Percentiles rank a stretch among this genome's conserved stretches.
Evolutionary conservation across 73 alveolate species (phyloP).

Genomic region (Effrenium voratum): DNA sequence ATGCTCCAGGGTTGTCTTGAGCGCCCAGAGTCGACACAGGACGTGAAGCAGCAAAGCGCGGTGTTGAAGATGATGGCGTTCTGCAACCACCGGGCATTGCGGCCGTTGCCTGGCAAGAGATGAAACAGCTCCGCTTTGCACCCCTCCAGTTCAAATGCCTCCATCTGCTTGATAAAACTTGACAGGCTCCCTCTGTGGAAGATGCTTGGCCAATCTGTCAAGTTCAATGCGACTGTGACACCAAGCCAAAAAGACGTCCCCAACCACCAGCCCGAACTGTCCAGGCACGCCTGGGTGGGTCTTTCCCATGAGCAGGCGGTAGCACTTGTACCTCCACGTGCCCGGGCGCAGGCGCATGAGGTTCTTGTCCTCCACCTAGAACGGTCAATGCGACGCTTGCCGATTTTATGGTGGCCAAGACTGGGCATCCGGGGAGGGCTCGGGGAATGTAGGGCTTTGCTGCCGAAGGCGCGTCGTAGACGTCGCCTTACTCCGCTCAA

Average conservation of each 20-base stretch:
- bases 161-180: too few species aligned
- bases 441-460: too few species aligned
- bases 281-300: slow-evolving; percentile 89
- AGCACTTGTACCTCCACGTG: background rate
- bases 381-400: too few species aligned
- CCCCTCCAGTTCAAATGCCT: too few species aligned
- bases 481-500: too few species aligned
- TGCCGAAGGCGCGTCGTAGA: too few species aligned
- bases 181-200: too few species aligned
- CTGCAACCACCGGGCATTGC: slow-evolving; percentile 22
- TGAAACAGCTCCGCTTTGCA: too few species aligned
- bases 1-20: background rate
- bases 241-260: background rate
- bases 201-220: too few species aligned
- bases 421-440: too few species aligned
- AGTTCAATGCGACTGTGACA: background rate
- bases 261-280: background rate
- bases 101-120: slow-evolving; percentile 3
- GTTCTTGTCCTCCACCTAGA: slow-evolving; percentile 36
- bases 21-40: slow-evolving; percentile 54
- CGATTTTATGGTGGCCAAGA: too few species aligned
- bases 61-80: slow-evolving; percentile 41
- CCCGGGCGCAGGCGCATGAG: slow-evolving; percentile 55
- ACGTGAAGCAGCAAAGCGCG: slow-evolving; percentile 34
- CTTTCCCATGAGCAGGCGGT: slow-evolving; percentile 54